Evolutionary conservation across 257 asterid genomes (phyloP).

Genomic region (Jacaranda copaia): DNA sequence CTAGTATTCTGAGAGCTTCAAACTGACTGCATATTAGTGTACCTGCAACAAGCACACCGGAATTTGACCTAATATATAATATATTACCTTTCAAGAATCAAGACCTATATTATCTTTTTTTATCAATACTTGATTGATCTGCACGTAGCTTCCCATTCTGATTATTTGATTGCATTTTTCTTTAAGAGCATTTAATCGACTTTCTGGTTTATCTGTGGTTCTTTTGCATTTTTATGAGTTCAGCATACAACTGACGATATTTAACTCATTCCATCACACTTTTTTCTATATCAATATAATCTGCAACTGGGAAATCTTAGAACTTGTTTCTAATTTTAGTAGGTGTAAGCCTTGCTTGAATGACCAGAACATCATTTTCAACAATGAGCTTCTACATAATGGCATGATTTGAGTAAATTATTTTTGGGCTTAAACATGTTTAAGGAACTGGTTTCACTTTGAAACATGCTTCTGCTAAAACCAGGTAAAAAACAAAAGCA

Average conservation of each 20-base stretch:
- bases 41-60: too few species aligned
- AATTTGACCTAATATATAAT: too few species aligned
- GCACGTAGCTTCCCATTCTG: background rate
- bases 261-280: background rate
- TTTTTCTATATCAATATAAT: background rate
- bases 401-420: too few species aligned
- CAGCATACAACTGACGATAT: background rate
- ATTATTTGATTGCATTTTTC: background rate
- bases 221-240: background rate
- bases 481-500: too few species aligned
- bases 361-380: background rate
- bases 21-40: too few species aligned
- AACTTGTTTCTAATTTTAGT: background rate
- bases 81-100: slow-evolving; percentile 10
- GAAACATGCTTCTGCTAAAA: too few species aligned
- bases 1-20: too few species aligned
- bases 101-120: slow-evolving; percentile 20
- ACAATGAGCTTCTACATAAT: background rate
- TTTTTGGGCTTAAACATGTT: too few species aligned
- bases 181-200: background rate
- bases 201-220: background rate
- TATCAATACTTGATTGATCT: background rate
- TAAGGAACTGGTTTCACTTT: too few species aligned
- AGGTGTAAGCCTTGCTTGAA: background rate
- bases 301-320: background rate